These are phyloP conservation scores for Claviceps maximensis DNA, from an alignment of 2,329 filamentous ascomycete species.

Conservation along the genomic window DNA sequence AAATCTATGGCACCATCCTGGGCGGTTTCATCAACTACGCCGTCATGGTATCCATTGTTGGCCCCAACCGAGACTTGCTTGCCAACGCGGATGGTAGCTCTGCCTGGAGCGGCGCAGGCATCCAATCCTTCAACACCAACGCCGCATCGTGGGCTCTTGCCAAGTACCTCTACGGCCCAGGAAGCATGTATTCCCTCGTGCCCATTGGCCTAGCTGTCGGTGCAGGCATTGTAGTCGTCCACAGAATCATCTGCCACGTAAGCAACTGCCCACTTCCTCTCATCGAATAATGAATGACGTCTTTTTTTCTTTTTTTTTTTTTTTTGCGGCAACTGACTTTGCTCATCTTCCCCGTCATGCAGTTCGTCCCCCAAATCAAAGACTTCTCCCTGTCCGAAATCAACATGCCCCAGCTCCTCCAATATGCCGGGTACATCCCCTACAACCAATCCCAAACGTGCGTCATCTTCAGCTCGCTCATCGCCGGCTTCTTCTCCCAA, in stretches of 20 bases:
- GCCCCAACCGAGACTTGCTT: constrained; percentile 27
- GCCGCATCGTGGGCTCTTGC: constrained; percentile 21
- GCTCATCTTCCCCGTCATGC: neutral
- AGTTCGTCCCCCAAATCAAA: constrained; percentile 2
- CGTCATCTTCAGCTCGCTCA: constrained; percentile 33
- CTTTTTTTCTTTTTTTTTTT: neutral
- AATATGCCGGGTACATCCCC: constrained; percentile 5
- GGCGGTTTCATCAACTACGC: constrained; percentile 32
- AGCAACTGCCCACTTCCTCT: neutral
- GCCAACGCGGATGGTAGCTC: constrained; percentile 26
- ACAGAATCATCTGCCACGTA: neutral
- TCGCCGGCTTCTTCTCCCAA: constrained; percentile 34
- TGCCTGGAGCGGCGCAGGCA: constrained; percentile 34
- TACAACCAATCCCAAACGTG: constrained; percentile 35
- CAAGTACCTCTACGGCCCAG: constrained; percentile 27
- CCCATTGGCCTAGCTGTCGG: constrained; percentile 29
- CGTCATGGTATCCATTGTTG: constrained; percentile 32
- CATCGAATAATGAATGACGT: too few relatives aligned
- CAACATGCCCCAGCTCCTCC: constrained; percentile 4
- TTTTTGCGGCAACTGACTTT: neutral
- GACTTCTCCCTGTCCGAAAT: constrained; percentile 1
- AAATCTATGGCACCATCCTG: constrained; percentile 27
- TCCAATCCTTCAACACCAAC: constrained; percentile 31
- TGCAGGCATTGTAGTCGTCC: constrained; percentile 16
- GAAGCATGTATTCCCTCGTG: constrained; percentile 22